phyloP scores from a whole-genome alignment of 176 grass and related monocot species.

The sorghum (Sorghum bicolor) region Sorghum_bicolor_NCBIv3 NC_012878.2:6902001-6902500 shows the following conservation, averaged over 20 bases:
- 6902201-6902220: not conserved
- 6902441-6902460: not conserved
- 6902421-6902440: constrained; percentile 9
- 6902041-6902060: not conserved
- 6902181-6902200: not conserved
- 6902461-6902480: not conserved
- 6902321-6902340: constrained; percentile 37
- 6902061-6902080: not conserved
- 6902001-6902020: not conserved
- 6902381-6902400: not conserved
- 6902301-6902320: constrained; percentile 56
- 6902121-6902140: no score
- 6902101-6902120: not conserved
- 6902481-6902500: not conserved
- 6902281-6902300: constrained; percentile 30
- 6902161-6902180: constrained; percentile 25
- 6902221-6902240: constrained; percentile 18
- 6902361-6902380: not conserved
- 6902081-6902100: not conserved
- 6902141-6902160: constrained; percentile 15
- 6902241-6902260: constrained; percentile 22
- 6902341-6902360: constrained; percentile 21
- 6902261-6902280: constrained; percentile 28
- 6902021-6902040: not conserved
- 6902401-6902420: constrained; percentile 61